Base-by-base conservation (phyloP, 371 early-diverging fungal genomes). In the Mortierella sp. region DNA sequence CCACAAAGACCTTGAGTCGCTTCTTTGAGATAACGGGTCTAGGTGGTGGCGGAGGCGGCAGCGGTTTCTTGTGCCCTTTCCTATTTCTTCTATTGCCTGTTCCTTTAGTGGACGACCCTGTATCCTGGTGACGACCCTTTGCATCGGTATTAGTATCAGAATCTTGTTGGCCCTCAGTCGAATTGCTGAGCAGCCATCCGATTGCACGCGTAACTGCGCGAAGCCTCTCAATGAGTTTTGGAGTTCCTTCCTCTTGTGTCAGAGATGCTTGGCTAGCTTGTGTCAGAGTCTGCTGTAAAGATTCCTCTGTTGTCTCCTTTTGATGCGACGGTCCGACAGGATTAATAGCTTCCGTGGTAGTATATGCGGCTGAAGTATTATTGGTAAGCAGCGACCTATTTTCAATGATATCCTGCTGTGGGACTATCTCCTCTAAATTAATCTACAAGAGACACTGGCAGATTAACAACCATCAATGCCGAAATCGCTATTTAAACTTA, bases 1-100 rank as follows among this genome's bases (percentile, higher is more conserved):
- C 92, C 10, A 92, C 83, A 83, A 88, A 93, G 21, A 94, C 84
- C 50, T 89, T 89, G 32, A 91, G 86, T 7, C 81, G 50, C 33
- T 69, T 81, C 55, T 47, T 70, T 6, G 76, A 75, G 63, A 75
- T 75, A 4, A 66, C 71, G 5, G 81, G 76, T 24, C 72, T 65
- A 0, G 72, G 70, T 57, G 71, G 70, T 33, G 65, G 70, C 5
- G 36, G 50, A 2, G 61, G 21, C n/a, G 38, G 41, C n/a, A 57
- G 7, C 1, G 53, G 52, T 22, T 61, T 57, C 59, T 41, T 58
- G 13, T 50, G 55, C n/a, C 32, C 59, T 36, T 52, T 58, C 16
- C 36, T 60, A 16, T 22, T 63, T 36, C 21, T 32, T 21, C 32
- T 55, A 33, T 45, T 32, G 9, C 47, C 22, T 13, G 10, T 24